A percentile compares a stretch with the other conserved stretches of the same genome.
These are phyloP conservation scores for Moringa oleifera DNA, from an alignment of 345 rosid species.

Conservation along the genomic window DNA sequence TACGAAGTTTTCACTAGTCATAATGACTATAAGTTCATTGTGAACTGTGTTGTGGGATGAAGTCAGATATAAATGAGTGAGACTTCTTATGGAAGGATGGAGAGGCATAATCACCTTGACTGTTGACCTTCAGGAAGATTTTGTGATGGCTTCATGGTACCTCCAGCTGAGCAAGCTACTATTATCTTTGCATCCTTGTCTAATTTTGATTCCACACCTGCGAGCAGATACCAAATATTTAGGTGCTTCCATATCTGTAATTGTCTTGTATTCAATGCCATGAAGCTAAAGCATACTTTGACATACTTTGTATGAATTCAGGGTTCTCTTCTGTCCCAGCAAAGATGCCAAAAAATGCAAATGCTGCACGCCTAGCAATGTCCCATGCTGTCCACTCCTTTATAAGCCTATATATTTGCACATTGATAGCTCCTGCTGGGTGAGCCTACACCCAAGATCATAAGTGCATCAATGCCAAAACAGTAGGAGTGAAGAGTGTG, in stretches of 20 bases:
- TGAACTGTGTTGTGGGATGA: background rate
- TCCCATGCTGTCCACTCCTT: slow-evolving; percentile 99
- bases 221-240: background rate
- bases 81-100: background rate
- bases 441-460: slow-evolving; percentile 42
- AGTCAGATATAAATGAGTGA: background rate
- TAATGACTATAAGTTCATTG: too few species aligned
- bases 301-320: slow-evolving; percentile 54
- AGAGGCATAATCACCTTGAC: slow-evolving; percentile 47
- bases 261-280: background rate
- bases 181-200: slow-evolving; percentile 81
- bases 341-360: slow-evolving; percentile 95
- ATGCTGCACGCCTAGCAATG: slow-evolving; percentile 93
- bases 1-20: background rate
- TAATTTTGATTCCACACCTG: slow-evolving; percentile 79
- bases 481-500: background rate
- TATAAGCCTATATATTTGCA: slow-evolving; percentile 90
- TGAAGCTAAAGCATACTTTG: slow-evolving; percentile 4
- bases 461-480: background rate
- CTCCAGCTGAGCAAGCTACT: slow-evolving; percentile 93
- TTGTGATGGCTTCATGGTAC: slow-evolving; percentile 80
- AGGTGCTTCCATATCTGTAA: background rate
- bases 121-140: slow-evolving; percentile 95
- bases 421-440: slow-evolving; percentile 84
- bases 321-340: slow-evolving; percentile 98